These are phyloP conservation scores for Vararia minispora DNA, from an alignment of 768 basidiomycete genomes.

Conservation along the genomic window DNA sequence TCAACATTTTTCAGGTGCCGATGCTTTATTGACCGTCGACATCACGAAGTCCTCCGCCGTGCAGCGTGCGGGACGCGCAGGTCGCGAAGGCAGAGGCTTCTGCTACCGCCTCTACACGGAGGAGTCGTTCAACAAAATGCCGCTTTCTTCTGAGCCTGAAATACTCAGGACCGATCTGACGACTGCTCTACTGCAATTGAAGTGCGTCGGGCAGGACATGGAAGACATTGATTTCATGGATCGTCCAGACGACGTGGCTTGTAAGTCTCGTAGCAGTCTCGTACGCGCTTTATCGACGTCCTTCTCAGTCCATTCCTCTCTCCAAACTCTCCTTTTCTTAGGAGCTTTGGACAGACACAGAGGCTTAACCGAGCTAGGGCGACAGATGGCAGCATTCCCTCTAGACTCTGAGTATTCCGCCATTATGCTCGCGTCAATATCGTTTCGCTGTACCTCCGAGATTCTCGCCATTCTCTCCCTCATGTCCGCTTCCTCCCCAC, in stretches of 20 bases:
- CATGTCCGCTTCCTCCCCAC: conserved; percentile 67
- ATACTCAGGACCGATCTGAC: conserved; percentile 82
- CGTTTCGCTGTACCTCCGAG: conserved; percentile 62
- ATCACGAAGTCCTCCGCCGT: conserved; percentile 86
- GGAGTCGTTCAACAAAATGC: conserved; percentile 57
- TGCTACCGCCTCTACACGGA: conserved; percentile 95
- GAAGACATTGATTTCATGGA: conserved; percentile 86
- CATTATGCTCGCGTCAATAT: conserved; percentile 67
- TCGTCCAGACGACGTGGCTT: conserved; percentile 59
- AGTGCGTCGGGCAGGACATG: conserved; percentile 72
- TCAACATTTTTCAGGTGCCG: conserved; percentile 51
- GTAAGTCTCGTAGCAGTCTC: conserved; percentile 32
- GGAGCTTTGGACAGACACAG: conserved; percentile 64
- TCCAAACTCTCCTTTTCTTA: conserved; percentile 67
- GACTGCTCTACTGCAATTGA: conserved; percentile 75
- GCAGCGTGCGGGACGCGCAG: conserved; percentile 93
- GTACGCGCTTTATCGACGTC: background rate
- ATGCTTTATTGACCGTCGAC: conserved; percentile 70
- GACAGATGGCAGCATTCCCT: conserved; percentile 83
- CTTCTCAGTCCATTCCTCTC: conserved; percentile 42
- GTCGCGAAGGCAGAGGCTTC: conserved; percentile 81
- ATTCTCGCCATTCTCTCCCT: conserved; percentile 80
- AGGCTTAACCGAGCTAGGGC: conserved; percentile 60
- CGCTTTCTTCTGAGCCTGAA: conserved; percentile 68
- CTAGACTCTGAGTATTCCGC: conserved; percentile 81